These are phyloP conservation scores for Microbotryomycetes sp. DNA, from an alignment of 1,284 basidiomycete species.

Conservation along the genomic window DNA sequence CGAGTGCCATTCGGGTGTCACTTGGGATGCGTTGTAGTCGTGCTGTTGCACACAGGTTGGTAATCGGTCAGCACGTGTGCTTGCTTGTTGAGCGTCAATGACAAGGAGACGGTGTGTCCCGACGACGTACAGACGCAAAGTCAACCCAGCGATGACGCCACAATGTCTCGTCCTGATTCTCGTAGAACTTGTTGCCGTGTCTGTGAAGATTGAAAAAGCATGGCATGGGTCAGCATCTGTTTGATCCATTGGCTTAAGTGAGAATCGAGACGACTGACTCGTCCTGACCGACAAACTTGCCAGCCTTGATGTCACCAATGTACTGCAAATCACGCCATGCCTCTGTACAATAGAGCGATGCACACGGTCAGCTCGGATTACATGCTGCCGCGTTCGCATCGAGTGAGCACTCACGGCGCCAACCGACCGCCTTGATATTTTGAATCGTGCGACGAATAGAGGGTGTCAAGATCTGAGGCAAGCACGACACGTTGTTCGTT, in stretches of 20 bases:
- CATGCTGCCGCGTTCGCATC: neutral
- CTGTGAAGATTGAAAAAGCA: neutral
- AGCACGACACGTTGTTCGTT: no score
- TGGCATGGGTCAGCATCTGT: neutral
- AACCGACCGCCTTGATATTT: slow-evolving; percentile 63
- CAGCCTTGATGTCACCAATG: slow-evolving; percentile 85
- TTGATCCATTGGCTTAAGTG: neutral
- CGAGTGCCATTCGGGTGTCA: slow-evolving; percentile 89
- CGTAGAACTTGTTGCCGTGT: slow-evolving; percentile 56
- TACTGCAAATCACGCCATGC: slow-evolving; percentile 47
- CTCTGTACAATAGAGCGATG: slow-evolving; percentile 56
- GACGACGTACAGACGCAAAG: slow-evolving; percentile 61
- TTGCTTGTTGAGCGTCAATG: neutral
- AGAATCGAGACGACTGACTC: slow-evolving; percentile 53
- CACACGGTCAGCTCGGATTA: slow-evolving; percentile 10
- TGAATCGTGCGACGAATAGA: slow-evolving; percentile 69
- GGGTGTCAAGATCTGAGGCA: slow-evolving; percentile 50
- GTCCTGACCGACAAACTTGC: slow-evolving; percentile 70
- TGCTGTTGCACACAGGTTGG: slow-evolving; percentile 52
- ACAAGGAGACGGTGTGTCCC: neutral
- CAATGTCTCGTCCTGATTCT: slow-evolving; percentile 70
- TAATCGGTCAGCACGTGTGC: no score
- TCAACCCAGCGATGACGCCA: slow-evolving; percentile 93
- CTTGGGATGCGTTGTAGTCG: slow-evolving; percentile 79
- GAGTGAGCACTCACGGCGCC: slow-evolving; percentile 44